Conservation (phyloP, 805 yeast species). For the Cyberlindnera misumaiensis region DNA sequence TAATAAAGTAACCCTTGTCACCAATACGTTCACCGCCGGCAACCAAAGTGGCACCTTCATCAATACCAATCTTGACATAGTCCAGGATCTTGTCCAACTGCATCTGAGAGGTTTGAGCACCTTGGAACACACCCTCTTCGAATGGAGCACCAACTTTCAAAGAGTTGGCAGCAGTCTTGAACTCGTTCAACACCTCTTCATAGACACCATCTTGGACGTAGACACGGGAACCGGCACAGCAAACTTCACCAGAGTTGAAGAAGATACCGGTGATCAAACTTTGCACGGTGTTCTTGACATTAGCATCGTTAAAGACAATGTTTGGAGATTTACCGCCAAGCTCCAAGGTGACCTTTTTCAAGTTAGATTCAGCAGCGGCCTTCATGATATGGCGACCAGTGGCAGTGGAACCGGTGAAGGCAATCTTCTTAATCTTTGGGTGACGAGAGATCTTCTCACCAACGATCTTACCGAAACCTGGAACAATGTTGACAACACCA, state of each 20-base stretch:
- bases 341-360: slow-evolving; percentile 90
- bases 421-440: slow-evolving; percentile 66
- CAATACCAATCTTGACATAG: slow-evolving; percentile 69
- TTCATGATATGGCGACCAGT: slow-evolving; percentile 80
- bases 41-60: slow-evolving; percentile 75
- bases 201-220: slow-evolving; percentile 82
- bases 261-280: slow-evolving; percentile 78
- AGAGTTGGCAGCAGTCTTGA: slow-evolving; percentile 45
- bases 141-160: slow-evolving; percentile 81
- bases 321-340: slow-evolving; percentile 96
- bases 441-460: slow-evolving; percentile 68
- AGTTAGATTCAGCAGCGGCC: slow-evolving; percentile 69
- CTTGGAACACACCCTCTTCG: slow-evolving; percentile 71
- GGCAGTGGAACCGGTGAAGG: slow-evolving; percentile 86
- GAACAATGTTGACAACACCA: slow-evolving; percentile 74
- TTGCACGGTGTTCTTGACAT: slow-evolving; percentile 67
- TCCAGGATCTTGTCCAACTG: slow-evolving; percentile 75
- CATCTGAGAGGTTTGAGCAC: slow-evolving; percentile 81
- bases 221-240: slow-evolving; percentile 91
- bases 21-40: slow-evolving; percentile 63
- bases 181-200: slow-evolving; percentile 63
- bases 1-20: slow-evolving; percentile 58
- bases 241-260: slow-evolving; percentile 93
- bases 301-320: slow-evolving; percentile 80
- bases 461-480: slow-evolving; percentile 73